A percentile compares a stretch with the other conserved stretches of the same genome.
These are phyloP conservation scores for Yarrowia divulgata DNA, from an alignment of 805 yeast genomes.

Conservation along the genomic window DNA sequence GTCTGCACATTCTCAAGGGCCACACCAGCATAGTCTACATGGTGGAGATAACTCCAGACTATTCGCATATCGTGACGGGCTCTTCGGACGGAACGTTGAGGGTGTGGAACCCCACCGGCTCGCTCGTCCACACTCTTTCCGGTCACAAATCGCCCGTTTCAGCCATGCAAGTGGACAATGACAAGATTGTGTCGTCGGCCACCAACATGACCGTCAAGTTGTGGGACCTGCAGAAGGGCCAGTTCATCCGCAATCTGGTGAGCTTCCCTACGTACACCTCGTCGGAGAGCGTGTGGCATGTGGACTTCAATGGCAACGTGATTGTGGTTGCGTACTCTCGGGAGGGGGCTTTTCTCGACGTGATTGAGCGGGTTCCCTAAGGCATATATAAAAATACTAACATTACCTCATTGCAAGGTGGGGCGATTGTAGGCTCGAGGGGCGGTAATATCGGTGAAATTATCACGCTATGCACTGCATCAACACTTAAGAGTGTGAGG, in stretches of 20 bases:
- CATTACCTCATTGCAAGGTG: background rate
- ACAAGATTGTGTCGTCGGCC: slow-evolving; percentile 91
- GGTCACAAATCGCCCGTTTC: slow-evolving; percentile 91
- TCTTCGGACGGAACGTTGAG: slow-evolving; percentile 88
- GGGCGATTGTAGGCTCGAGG: background rate
- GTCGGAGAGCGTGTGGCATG: slow-evolving; percentile 30
- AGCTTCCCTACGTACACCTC: slow-evolving; percentile 2
- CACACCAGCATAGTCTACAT: slow-evolving; percentile 68
- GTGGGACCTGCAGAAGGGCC: slow-evolving; percentile 92
- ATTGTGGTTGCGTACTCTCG: slow-evolving; percentile 30
- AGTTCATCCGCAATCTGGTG: slow-evolving; percentile 45
- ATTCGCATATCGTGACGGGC: slow-evolving; percentile 84
- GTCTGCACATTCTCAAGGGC: slow-evolving; percentile 74
- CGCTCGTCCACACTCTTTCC: slow-evolving; percentile 83
- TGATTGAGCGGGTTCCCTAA: slow-evolving; percentile 22
- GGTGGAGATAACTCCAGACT: slow-evolving; percentile 70
- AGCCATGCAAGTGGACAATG: slow-evolving; percentile 93
- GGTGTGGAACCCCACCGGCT: slow-evolving; percentile 91
- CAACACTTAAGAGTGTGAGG: too few relatives aligned
- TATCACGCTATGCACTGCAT: background rate
- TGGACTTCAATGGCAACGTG: slow-evolving; percentile 31
- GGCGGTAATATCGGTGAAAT: background rate
- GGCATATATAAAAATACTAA: slow-evolving; percentile 25
- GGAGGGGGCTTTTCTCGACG: slow-evolving; percentile 26
- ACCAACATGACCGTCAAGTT: slow-evolving; percentile 92